Evolutionary conservation across 352 stramenopile species (phyloP).

Genomic region (Albugo laibachii): DNA sequence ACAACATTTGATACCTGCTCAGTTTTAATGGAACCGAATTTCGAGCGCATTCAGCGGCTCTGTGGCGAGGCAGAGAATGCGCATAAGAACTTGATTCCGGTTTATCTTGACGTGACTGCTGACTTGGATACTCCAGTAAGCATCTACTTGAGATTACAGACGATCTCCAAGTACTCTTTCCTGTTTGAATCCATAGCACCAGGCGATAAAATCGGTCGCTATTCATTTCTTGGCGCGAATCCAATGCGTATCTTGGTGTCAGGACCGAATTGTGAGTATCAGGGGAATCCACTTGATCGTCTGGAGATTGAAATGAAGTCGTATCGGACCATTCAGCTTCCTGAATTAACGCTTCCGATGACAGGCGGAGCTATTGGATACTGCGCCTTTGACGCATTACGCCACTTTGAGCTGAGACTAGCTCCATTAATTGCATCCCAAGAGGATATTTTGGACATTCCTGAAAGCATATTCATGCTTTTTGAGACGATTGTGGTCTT

Average conservation of each 20-base stretch:
- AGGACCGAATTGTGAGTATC: slow-evolving; percentile 22
- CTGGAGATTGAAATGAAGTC: slow-evolving; percentile 64
- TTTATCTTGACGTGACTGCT: slow-evolving; percentile 67
- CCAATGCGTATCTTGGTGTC: slow-evolving; percentile 61
- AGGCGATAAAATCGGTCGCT: slow-evolving; percentile 73
- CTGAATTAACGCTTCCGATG: slow-evolving; percentile 64
- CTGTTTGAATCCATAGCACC: slow-evolving; percentile 72
- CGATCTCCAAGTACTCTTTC: slow-evolving; percentile 64
- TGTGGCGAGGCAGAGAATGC: slow-evolving; percentile 24
- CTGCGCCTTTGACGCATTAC: slow-evolving; percentile 76
- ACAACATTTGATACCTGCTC: no score
- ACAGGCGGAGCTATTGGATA: slow-evolving; percentile 75
- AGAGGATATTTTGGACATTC: slow-evolving; percentile 57
- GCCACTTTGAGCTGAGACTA: slow-evolving; percentile 74
- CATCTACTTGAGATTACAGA: slow-evolving; percentile 70
- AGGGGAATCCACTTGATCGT: slow-evolving; percentile 53
- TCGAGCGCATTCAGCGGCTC: slow-evolving; percentile 48
- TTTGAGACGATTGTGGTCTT: slow-evolving; percentile 81
- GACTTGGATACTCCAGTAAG: slow-evolving; percentile 79
- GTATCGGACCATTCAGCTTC: slow-evolving; percentile 42
- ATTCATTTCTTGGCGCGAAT: slow-evolving; percentile 76
- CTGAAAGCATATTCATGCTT: slow-evolving; percentile 83
- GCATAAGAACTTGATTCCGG: slow-evolving; percentile 71
- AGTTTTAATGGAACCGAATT: slow-evolving; percentile 11
- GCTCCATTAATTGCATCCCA: slow-evolving; percentile 56